Percentiles rank a stretch among this genome's conserved stretches.
Evolutionary conservation across 768 basidiomycete genomes (phyloP).

Genomic region (Xanthoconium stramineum): DNA sequence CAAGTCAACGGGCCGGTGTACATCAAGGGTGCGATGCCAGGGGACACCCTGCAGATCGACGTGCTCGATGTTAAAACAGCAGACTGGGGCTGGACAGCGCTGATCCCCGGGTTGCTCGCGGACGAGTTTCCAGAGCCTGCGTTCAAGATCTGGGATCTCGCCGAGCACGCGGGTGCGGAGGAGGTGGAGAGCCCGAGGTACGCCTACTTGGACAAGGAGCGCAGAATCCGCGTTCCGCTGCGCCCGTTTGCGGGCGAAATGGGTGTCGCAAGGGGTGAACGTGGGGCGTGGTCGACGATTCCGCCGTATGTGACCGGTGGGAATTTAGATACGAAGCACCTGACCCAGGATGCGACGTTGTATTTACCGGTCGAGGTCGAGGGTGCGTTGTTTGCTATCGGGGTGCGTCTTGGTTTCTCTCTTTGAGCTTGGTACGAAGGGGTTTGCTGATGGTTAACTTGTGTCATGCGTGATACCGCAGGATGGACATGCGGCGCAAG

Average conservation of each 20-base stretch:
- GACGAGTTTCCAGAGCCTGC: conserved; percentile 52
- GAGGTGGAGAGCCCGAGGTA: conserved; percentile 23
- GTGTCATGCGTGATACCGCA: conserved; percentile 13
- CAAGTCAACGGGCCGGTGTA: conserved; percentile 62
- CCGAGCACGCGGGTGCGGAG: conserved; percentile 28
- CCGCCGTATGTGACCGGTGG: conserved; percentile 62
- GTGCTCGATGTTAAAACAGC: conserved; percentile 51
- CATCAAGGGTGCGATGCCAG: conserved; percentile 48
- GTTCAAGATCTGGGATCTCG: conserved; percentile 54
- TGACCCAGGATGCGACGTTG: conserved; percentile 52
- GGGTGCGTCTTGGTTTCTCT: conserved; percentile 31
- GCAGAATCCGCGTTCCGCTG: conserved; percentile 48
- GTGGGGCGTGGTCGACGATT: conserved; percentile 56
- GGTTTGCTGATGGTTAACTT: neutral
- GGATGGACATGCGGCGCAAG: conserved; percentile 68
- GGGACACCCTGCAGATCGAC: conserved; percentile 60
- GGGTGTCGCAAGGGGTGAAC: conserved; percentile 52
- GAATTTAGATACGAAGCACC: conserved; percentile 58
- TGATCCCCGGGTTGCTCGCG: conserved; percentile 52
- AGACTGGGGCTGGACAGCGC: conserved; percentile 61
- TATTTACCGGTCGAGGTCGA: conserved; percentile 58
- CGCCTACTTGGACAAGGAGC: conserved; percentile 51
- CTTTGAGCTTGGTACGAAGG: neutral
- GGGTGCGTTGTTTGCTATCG: conserved; percentile 59
- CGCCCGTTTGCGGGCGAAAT: conserved; percentile 63